phyloP scores from a whole-genome alignment of 108 stramenopile genomes.

The Nitzschia inconspicua region DNA sequence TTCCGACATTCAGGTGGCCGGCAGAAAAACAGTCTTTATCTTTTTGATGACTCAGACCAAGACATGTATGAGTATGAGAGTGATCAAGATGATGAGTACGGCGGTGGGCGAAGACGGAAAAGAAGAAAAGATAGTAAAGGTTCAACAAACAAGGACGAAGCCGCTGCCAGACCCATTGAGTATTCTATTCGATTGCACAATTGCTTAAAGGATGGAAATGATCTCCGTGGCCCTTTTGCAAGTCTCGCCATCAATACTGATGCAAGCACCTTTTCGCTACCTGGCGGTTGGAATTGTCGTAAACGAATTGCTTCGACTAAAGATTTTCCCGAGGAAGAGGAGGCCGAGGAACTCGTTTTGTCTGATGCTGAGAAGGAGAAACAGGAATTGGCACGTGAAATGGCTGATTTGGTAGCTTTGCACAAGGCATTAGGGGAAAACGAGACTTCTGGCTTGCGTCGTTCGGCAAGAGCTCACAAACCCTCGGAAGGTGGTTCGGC shows the following conservation, averaged over 20 bases:
- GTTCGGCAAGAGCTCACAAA: conserved; percentile 26
- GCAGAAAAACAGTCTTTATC: conserved; percentile 48
- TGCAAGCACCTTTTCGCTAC: conserved; percentile 36
- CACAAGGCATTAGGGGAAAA: conserved; percentile 25
- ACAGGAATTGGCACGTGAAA: conserved; percentile 16
- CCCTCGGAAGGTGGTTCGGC: not conserved
- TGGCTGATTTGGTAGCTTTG: conserved; percentile 30
- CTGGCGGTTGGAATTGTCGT: conserved; percentile 41
- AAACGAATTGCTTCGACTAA: not conserved
- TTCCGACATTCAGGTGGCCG: conserved; percentile 6
- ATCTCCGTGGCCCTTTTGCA: conserved; percentile 47
- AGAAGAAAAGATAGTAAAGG: conserved; percentile 1
- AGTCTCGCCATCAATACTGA: conserved; percentile 31
- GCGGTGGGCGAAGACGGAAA: conserved; percentile 31
- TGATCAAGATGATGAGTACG: conserved; percentile 61
- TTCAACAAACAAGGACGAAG: conserved; percentile 27
- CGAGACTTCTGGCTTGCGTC: conserved; percentile 24
- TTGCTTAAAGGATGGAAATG: conserved; percentile 30
- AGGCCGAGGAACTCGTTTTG: conserved; percentile 4
- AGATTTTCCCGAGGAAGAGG: not conserved
- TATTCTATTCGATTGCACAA: conserved; percentile 35
- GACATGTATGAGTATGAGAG: conserved; percentile 82
- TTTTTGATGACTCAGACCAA: conserved; percentile 75
- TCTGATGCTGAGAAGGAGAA: not conserved
- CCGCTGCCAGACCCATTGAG: conserved; percentile 41